Base-by-base conservation (phyloP, 306 rosid genomes). In the Ormosia semicastrata region DNA sequence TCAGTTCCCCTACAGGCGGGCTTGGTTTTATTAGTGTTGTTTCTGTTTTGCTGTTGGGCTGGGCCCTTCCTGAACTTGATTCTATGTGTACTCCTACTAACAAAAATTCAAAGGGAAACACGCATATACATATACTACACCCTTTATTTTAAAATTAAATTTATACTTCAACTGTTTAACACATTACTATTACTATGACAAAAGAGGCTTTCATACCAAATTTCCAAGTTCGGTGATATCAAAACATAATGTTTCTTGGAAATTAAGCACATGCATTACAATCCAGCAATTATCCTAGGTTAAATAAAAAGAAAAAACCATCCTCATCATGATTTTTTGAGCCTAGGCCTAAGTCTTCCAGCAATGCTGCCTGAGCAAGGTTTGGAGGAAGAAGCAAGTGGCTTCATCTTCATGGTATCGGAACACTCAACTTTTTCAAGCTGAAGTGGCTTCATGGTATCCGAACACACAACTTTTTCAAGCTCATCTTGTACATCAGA, bases 331-430 rank as follows among this genome's bases (percentile, higher is more conserved):
- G 63, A 14, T 68, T 64, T 89, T 66, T 66, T 83, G 4, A 44
- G 34, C 83, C 95, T 89, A 56, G 77, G 66, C 90, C 94, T 88
- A 47, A 89, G 84, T 76, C 97, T 87, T 70, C 85, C 84, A 52
- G 87, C 84, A 80, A 90, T 50, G 81, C 87, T 65, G 50, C 68
- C 80, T 4, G 70, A 70, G 71, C 67, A 52, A 40, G 83, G 75
- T 71, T 79, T 34, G 60, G 81, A 46, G 37, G 87, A 65, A 75
- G 85, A 71, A 67, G 83, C 77, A 36, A 8, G 79, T 0, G 74
- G 54, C 69, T 81, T 78, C 71, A 1, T 8, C 69, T 81, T 78
- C 71, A 1, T 8, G 66, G 85, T 47, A 76, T 63, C 84, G 4
- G 71, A 37, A 56, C 71, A 44, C 65, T 17, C 75, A 13, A 65